These are phyloP conservation scores for Camelina hispida DNA, from an alignment of 345 rosid genomes.

Conservation along the genomic window DNA sequence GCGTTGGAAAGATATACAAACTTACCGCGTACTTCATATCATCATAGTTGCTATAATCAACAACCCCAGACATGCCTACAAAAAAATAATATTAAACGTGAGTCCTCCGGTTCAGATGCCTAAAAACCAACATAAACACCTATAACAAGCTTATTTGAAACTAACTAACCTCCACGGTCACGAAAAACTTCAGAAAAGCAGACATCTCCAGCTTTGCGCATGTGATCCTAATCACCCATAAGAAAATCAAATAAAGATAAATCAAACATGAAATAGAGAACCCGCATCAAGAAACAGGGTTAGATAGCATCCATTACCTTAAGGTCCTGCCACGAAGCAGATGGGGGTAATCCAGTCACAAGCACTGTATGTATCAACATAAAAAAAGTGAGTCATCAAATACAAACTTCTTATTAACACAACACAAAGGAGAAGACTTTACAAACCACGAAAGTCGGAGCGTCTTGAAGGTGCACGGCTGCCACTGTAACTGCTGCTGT, in stretches of 20 bases:
- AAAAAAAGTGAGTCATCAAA: conserved; percentile 3
- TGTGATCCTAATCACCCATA: conserved; percentile 72
- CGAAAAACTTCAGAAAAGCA: conserved; percentile 94
- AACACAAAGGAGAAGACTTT: conserved; percentile 10
- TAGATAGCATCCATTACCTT: conserved; percentile 53
- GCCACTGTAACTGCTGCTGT: conserved; percentile 69
- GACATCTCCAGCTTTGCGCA: conserved; percentile 98
- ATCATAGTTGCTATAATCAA: conserved; percentile 84
- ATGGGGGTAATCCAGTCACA: conserved; percentile 87
- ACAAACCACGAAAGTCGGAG: conserved; percentile 91
- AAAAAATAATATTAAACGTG: background rate
- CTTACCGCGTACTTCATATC: conserved; percentile 98
- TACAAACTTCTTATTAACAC: too few relatives aligned
- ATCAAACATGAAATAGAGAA: background rate
- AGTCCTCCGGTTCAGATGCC: background rate
- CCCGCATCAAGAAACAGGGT: background rate
- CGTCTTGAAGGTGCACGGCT: conserved; percentile 80
- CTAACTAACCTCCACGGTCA: conserved; percentile 74
- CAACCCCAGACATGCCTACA: conserved; percentile 90
- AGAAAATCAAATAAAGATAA: background rate
- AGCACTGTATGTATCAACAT: conserved; percentile 55
- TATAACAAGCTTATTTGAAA: background rate
- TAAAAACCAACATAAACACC: conserved; percentile 13
- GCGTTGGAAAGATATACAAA: conserved; percentile 25
- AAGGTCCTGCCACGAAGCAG: conserved; percentile 99